Conservation (phyloP, 179 eudicot species). For the Camellia oleifera region DNA sequence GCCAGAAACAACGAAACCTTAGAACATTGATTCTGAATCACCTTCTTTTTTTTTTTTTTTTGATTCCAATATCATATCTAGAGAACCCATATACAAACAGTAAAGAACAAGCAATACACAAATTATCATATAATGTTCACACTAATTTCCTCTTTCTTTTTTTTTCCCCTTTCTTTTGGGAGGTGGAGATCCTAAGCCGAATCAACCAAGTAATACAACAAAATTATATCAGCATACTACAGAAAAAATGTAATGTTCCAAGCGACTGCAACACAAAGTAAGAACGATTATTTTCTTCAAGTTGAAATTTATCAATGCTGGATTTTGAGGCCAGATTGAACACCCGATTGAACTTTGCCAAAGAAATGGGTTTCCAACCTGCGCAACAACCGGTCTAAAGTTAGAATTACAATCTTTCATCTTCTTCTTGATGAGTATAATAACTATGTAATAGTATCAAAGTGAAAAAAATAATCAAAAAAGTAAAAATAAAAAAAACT, state of each 20-base stretch:
- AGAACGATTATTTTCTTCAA: neutral
- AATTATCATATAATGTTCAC: no score
- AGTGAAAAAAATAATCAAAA: constrained; percentile 2
- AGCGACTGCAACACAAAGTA: neutral
- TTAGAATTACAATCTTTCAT: neutral
- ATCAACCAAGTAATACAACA: neutral
- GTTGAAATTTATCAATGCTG: constrained; percentile 25
- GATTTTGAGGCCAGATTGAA: constrained; percentile 47
- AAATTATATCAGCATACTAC: neutral
- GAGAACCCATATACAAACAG: no score
- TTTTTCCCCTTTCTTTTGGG: no score
- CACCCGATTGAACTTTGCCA: constrained; percentile 44
- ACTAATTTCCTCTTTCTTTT: no score
- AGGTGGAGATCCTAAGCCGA: no score
- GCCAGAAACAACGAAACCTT: no score
- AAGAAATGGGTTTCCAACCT: constrained; percentile 65
- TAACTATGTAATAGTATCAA: neutral
- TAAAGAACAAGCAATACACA: no score
- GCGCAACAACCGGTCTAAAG: constrained; percentile 17
- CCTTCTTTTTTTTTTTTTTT: no score
- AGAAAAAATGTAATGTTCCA: neutral
- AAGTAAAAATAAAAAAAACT: neutral
- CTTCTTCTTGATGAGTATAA: neutral
- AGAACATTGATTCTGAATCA: no score
- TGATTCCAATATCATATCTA: no score